Evolutionary conservation across 805 yeast genomes (phyloP), one percentile per base, ranked within the genome.

Genomic region (Starmerella geochares): DNA sequence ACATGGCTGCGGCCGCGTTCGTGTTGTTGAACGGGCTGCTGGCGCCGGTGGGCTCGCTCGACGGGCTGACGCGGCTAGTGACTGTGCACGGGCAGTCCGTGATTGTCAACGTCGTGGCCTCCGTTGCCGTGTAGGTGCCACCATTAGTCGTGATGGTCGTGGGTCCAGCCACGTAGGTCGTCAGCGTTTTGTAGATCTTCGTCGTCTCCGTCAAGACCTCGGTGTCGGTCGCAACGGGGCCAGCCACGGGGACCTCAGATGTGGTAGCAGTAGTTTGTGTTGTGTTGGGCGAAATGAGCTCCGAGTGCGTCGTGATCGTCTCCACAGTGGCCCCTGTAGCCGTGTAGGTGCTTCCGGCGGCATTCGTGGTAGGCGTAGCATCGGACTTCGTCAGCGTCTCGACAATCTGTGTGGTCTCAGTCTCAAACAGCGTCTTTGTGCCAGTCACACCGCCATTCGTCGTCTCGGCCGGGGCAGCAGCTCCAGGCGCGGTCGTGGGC

Each of bases 11-110:
- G 10, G 41, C 40, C 19, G 25, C 48, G 28, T 44, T n/a, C 17
- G 50, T 33, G 28, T 25, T 25, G 32, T 41, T 37, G 29, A 42
- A 25, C 40, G 28, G 19, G 36, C 21, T 45, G 14, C 46, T 17
- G n/a, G n/a, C n/a, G 7, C 37, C 44, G 14, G 39, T 16, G 38
- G 49, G 45, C 16, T 32, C 21, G 21, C 37, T 33, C 10, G 37
- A n/a, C 10, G 37, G 37, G 37, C 37, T 33, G 10, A 7, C 37
- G 10, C 16, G 20, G 37, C 37, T 11, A 14, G 51, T 73, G 62
- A 79, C 64, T 65, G 88, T 82, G 74, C 94, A 83, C 65, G 87
- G 87, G 70, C 83, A 78, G 75, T 85, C 81, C 62, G 94, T 83
- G 78, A 83, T 75, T 68, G 92, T 83, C 64, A 83, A 68, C 60